Conservation (phyloP, 2,329 filamentous ascomycete genomes). For the Lachnellula hyalina region DNA sequence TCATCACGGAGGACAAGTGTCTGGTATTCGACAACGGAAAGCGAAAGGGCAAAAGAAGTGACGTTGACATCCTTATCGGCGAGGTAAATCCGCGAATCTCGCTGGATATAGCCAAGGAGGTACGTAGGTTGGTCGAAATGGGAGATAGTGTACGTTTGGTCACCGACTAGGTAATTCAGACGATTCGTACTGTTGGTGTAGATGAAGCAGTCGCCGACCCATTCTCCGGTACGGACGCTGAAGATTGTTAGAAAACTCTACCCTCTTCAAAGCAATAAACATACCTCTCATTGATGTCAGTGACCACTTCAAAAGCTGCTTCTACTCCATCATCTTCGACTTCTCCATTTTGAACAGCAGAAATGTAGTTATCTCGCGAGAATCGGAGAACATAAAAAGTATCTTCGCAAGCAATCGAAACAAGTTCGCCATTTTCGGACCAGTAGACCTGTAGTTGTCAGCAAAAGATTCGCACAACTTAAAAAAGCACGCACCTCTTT, state of each 20-base stretch:
- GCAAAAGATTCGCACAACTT: background rate
- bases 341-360: conserved; percentile 74
- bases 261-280: conserved; percentile 20
- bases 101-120: conserved; percentile 87
- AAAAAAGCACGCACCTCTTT: conserved; percentile 32
- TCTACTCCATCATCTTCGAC: conserved; percentile 86
- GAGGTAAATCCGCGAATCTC: conserved; percentile 92
- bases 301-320: conserved; percentile 91
- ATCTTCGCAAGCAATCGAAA: conserved; percentile 89
- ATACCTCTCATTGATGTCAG: conserved; percentile 85
- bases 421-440: conserved; percentile 93
- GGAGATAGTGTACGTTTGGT: conserved; percentile 95
- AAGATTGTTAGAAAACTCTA: conserved; percentile 19
- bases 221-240: conserved; percentile 87
- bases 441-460: conserved; percentile 67
- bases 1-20: conserved; percentile 91
- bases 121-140: conserved; percentile 97
- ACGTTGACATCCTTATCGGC: conserved; percentile 93
- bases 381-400: conserved; percentile 92
- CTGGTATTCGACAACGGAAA: conserved; percentile 94
- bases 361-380: conserved; percentile 81
- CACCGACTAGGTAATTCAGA: conserved; percentile 94
- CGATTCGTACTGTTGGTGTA: conserved; percentile 97
- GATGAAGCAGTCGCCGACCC: conserved; percentile 98
- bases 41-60: conserved; percentile 83